Base-by-base conservation (phyloP, 2,329 filamentous ascomycete species). In the Reticulascus tulasneorum region DNA sequence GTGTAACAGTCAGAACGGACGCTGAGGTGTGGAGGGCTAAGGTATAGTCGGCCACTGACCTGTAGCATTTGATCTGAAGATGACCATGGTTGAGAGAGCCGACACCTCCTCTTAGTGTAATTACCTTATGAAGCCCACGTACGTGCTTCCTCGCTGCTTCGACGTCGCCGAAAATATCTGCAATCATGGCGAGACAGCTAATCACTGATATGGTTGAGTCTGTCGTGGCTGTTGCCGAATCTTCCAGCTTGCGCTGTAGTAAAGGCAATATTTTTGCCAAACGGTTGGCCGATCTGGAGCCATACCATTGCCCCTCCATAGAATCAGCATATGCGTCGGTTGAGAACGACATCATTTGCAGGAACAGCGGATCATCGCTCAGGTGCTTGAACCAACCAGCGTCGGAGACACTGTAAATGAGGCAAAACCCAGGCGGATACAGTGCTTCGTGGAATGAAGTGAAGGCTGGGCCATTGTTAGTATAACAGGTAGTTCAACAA, bases 351-450 rank as follows among this genome's bases (percentile, higher is more conserved):
- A 13, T 31, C 29, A n/a, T 9, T 27, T 53, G 44, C 1, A 53
- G 33, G 9, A 53, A 55, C 12, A 42, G 27, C 0, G 40, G 26
- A 15, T 55, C 49, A 29, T 45, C 38, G 3, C 47, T 37, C 4
- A 55, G 40, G 50, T 51, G 53, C 11, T 45, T 37, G n/a, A 50
- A 52, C 51, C 51, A 55, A n/a, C n/a, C n/a, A n/a, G n/a, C n/a
- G n/a, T n/a, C n/a, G n/a, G n/a, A n/a, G n/a, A n/a, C n/a, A n/a
- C n/a, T n/a, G n/a, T n/a, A n/a, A n/a, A n/a, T n/a, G n/a, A n/a
- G n/a, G n/a, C n/a, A n/a, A n/a, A n/a, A n/a, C n/a, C n/a, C n/a
- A n/a, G n/a, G n/a, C n/a, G n/a, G n/a, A n/a, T n/a, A n/a, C n/a
- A n/a, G n/a, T n/a, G n/a, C n/a, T n/a, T n/a, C n/a, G n/a, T n/a